phyloP scores from a whole-genome alignment of 768 basidiomycete genomes.

The Hericium erinaceus region DNA sequence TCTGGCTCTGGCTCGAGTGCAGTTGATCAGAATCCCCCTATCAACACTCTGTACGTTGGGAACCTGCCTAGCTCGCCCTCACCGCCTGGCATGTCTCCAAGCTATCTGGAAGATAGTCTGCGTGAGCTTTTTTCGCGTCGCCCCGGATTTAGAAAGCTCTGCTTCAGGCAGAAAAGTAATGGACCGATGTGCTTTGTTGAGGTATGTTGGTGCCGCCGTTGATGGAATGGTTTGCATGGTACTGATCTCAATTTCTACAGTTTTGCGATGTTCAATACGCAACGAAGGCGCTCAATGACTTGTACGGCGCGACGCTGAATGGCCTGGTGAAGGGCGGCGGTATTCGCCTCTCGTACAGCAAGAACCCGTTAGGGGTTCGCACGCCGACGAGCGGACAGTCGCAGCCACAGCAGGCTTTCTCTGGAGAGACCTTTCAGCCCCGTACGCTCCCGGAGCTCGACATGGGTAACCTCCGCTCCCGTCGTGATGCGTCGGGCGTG shows the following conservation, averaged over 20 bases:
- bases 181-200: conserved; percentile 99
- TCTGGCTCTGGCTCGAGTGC: conserved; percentile 30
- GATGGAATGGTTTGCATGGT: background rate
- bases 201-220: conserved; percentile 31
- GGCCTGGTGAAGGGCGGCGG: conserved; percentile 91
- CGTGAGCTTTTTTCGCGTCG: conserved; percentile 72
- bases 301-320: conserved; percentile 86
- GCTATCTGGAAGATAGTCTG: conserved; percentile 81
- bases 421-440: conserved; percentile 7
- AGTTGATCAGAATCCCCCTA: conserved; percentile 35
- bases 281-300: conserved; percentile 76
- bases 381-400: conserved; percentile 43
- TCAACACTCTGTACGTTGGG: conserved; percentile 99
- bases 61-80: conserved; percentile 81
- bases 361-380: conserved; percentile 93
- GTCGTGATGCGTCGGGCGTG: conserved; percentile 22
- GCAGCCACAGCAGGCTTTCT: conserved; percentile 18
- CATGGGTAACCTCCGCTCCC: conserved; percentile 10
- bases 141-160: conserved; percentile 84
- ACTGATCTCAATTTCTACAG: conserved; percentile 27
- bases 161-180: conserved; percentile 92
- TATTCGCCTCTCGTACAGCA: conserved; percentile 96
- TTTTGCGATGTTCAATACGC: conserved; percentile 88
- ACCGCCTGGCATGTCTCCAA: conserved; percentile 61
- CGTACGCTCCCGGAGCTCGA: conserved; percentile 16